Evolutionary conservation across 441 rosid species (phyloP).

Genomic region (Rhodomyrtus psidioides): DNA sequence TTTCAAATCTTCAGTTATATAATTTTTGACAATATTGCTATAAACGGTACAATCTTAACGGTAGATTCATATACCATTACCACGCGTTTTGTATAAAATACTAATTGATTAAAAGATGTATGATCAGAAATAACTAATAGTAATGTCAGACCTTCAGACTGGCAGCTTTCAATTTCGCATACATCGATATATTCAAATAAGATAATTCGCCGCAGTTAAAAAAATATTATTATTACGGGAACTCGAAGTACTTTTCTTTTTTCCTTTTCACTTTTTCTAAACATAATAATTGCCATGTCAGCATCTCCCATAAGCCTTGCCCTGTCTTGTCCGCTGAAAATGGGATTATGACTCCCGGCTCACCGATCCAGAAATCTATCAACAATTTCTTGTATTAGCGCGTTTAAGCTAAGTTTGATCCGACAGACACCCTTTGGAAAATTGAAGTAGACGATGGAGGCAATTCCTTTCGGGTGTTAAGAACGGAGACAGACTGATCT

Average conservation of each 20-base stretch:
- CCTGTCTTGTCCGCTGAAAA: background rate
- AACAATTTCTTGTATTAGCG: background rate
- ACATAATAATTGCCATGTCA: background rate
- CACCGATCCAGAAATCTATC: background rate
- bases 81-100: too few species aligned
- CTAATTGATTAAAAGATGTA: too few species aligned
- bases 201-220: background rate
- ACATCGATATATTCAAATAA: too few species aligned
- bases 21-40: background rate
- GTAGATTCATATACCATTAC: too few species aligned
- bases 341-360: background rate
- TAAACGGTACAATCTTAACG: too few species aligned
- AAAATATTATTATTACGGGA: background rate
- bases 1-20: rapidly evolving
- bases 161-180: too few species aligned
- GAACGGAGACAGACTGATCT: conserved; percentile 57
- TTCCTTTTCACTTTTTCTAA: background rate
- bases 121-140: too few species aligned
- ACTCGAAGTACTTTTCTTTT: background rate
- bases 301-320: background rate
- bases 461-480: background rate
- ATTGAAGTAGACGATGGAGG: background rate
- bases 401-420: background rate
- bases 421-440: background rate
- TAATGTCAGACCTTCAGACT: too few species aligned